Conservation (phyloP, 163 green algal species). For the Scenedesmus sp. region DNA sequence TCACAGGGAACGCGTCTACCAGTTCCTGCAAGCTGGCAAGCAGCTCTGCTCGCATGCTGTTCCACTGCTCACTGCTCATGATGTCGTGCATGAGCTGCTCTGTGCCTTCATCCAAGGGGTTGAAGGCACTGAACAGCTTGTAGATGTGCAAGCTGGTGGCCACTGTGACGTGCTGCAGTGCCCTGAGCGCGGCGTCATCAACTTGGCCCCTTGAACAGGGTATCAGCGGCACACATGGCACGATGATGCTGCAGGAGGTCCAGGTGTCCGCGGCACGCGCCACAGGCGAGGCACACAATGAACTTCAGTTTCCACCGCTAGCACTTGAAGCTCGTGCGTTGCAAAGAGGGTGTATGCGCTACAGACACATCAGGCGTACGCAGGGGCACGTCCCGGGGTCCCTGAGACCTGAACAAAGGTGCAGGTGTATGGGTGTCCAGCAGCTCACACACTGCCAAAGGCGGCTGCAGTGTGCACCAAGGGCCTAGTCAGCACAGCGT, state of each 20-base stretch:
- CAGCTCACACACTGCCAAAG: too few species aligned
- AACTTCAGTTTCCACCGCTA: too few species aligned
- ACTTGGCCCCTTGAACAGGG: conserved; percentile 9
- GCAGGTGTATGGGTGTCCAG: too few species aligned
- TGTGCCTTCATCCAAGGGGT: conserved; percentile 15
- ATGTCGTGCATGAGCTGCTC: neutral
- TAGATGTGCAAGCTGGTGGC: neutral
- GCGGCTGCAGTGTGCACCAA: too few species aligned
- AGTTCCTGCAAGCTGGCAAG: conserved; percentile 27
- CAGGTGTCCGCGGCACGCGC: neutral
- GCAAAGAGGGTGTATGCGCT: too few species aligned
- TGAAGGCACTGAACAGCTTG: neutral
- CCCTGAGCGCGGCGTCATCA: neutral
- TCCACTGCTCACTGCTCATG: neutral
- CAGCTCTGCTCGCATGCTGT: conserved; percentile 10
- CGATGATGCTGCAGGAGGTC: conserved; percentile 22
- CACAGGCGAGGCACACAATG: neutral
- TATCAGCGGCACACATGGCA: conserved; percentile 33
- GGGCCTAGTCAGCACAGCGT: neutral
- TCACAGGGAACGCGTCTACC: conserved; percentile 11
- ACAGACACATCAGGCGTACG: too few species aligned
- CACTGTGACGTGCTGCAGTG: conserved; percentile 26
- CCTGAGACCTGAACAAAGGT: too few species aligned
- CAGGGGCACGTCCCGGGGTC: neutral
- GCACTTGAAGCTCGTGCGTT: too few species aligned